Percentiles rank a stretch among this genome's conserved stretches.
Conservation (phyloP, 805 yeast species). For the Kuraishia piskuri region DNA sequence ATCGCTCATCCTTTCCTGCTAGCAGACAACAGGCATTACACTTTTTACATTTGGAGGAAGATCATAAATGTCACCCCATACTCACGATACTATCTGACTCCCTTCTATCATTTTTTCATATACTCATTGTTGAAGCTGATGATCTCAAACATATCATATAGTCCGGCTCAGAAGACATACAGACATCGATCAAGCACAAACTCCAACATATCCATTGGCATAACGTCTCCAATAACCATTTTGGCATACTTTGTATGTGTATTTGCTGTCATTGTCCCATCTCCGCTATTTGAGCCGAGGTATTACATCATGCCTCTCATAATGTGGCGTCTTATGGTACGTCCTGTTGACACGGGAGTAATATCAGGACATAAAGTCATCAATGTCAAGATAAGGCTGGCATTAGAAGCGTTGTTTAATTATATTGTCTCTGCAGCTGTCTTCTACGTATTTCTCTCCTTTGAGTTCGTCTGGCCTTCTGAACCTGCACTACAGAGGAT, state of each 20-base stretch:
- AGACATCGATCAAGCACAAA: constrained; percentile 3
- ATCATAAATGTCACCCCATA: constrained; percentile 43
- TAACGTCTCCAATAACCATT: constrained; percentile 26
- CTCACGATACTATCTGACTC: constrained; percentile 43
- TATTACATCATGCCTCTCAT: constrained; percentile 80
- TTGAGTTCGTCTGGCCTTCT: constrained; percentile 61
- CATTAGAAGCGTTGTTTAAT: constrained; percentile 56
- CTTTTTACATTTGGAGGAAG: constrained; percentile 76
- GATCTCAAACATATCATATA: constrained; percentile 9
- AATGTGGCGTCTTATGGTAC: constrained; percentile 57
- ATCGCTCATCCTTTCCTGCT: constrained; percentile 82
- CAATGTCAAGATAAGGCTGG: constrained; percentile 26
- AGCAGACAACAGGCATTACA: constrained; percentile 91
- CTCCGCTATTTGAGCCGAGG: constrained; percentile 91
- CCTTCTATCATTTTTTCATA: constrained; percentile 57
- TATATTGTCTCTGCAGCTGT: constrained; percentile 45
- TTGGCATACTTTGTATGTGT: constrained; percentile 45
- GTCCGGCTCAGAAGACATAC: background rate
- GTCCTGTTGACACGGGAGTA: constrained; percentile 23
- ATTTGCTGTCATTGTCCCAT: constrained; percentile 62
- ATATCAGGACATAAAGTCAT: constrained; percentile 2
- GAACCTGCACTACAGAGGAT: constrained; percentile 66
- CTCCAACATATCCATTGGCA: constrained; percentile 1
- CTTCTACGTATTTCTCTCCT: constrained; percentile 44
- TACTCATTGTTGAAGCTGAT: constrained; percentile 17